Evolutionary conservation across 768 basidiomycete genomes (phyloP).

Genomic region (Mycena kentingensis): DNA sequence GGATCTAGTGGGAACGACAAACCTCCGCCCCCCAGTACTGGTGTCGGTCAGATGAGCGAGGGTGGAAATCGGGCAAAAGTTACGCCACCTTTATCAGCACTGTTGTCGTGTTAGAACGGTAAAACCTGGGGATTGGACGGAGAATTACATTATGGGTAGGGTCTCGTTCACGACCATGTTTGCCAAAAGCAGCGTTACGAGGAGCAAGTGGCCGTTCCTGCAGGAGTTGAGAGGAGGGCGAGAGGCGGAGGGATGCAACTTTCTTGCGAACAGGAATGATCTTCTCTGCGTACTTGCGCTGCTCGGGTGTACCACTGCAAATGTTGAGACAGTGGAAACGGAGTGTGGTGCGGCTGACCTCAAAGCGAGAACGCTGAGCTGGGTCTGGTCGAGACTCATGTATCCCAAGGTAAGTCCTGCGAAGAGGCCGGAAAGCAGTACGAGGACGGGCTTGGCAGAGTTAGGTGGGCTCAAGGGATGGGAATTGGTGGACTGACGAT

Average conservation of each 20-base stretch:
- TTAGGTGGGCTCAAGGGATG: background rate
- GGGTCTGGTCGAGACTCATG: conserved; percentile 91
- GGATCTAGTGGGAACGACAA: too few relatives aligned
- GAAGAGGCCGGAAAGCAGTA: conserved; percentile 82
- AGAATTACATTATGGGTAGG: too few relatives aligned
- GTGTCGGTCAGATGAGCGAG: too few relatives aligned
- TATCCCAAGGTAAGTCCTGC: conserved; percentile 91
- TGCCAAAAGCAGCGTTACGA: conserved; percentile 80
- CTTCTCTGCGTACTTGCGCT: conserved; percentile 77
- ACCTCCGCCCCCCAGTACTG: too few relatives aligned
- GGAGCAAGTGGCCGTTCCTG: conserved; percentile 74
- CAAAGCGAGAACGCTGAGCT: conserved; percentile 83
- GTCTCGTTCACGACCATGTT: conserved; percentile 94
- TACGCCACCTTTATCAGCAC: too few relatives aligned
- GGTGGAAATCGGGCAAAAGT: too few relatives aligned
- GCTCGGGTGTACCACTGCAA: conserved; percentile 65
- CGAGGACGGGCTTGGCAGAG: conserved; percentile 60
- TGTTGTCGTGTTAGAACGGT: too few relatives aligned
- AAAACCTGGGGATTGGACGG: too few relatives aligned
- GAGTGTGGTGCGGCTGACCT: conserved; percentile 73
- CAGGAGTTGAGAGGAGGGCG: background rate
- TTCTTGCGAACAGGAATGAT: conserved; percentile 79
- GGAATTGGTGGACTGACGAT: conserved; percentile 44
- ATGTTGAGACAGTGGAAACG: background rate
- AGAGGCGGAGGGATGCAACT: background rate